These are phyloP conservation scores for Fraxinus americana DNA, from an alignment of 257 asterid genomes.

Conservation along the genomic window DNA sequence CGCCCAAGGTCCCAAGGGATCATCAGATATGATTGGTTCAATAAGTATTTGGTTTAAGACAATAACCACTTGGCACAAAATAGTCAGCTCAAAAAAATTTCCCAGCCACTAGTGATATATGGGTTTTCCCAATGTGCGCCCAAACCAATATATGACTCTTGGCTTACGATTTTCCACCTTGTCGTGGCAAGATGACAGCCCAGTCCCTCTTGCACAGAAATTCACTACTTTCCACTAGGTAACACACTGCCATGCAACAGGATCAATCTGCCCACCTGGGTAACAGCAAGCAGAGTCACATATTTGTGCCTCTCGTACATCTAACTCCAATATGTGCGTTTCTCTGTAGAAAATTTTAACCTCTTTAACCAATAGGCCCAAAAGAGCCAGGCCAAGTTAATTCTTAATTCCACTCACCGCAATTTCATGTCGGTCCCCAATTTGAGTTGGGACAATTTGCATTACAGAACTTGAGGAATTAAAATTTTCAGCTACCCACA, in stretches of 20 bases:
- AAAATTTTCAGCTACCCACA: background rate
- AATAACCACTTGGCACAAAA: background rate
- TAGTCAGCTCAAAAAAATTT: background rate
- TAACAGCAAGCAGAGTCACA: background rate
- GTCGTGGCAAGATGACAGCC: too few relatives aligned
- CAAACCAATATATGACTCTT: background rate
- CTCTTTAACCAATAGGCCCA: background rate
- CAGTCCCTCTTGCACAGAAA: too few relatives aligned
- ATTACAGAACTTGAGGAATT: background rate
- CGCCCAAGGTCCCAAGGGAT: background rate
- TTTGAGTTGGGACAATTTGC: background rate
- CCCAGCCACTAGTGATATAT: background rate
- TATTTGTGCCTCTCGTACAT: background rate
- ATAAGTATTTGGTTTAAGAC: background rate
- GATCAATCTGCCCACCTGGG: background rate
- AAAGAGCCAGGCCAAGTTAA: background rate
- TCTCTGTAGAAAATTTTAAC: background rate
- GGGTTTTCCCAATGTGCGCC: background rate
- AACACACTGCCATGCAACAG: too few relatives aligned
- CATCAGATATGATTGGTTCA: background rate
- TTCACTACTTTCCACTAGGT: too few relatives aligned
- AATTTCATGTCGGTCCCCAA: background rate
- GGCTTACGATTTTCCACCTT: background rate
- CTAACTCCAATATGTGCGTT: background rate
- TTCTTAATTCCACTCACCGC: background rate